Base-by-base conservation (phyloP, 176 grass and related monocot species). In the Otatea glauca region DNA sequence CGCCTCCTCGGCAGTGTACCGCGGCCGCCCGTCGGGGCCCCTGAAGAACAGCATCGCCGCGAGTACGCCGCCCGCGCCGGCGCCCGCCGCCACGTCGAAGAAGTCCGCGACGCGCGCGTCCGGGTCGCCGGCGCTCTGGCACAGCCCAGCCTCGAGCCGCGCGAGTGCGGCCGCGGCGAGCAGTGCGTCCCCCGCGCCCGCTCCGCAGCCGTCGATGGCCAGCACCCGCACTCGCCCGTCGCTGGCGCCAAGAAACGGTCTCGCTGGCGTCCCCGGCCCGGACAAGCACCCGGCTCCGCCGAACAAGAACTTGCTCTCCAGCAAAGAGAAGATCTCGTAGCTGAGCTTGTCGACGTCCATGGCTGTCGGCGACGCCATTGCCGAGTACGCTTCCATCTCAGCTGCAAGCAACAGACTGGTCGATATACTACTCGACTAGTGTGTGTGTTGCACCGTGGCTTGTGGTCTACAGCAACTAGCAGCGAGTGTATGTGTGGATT, bases 281-380 rank as follows among this genome's bases (percentile, higher is more conserved):
- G 87, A 81, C 8, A 81, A 41, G 61, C 56, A 65, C 7, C 79
- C 68, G 2, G 67, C 65, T n/a, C 35, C 76, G 54, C 89, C 90
- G 64, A 94, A 92, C 4, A 94, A 56, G 87, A 94, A 92, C 85
- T 86, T 92, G 85, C 74, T 92, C 85, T 94, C 92, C 9, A 94
- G 82, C 55, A 94, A 4, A 32, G 90, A 92, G 85, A 92, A 94
- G 68, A 92, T 94, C 78, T 90, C 88, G 79, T 90, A 84, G 90
- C 92, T 88, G 53, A 94, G 85, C 90, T 82, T 94, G 70, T 92
- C 87, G 20, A 76, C 50, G 60, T 44, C 74, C 80, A 80, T 67
- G 53, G 76, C 17, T 0, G 54, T 15, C 58, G 88, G 83, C 83
- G 88, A 82, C 35, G 47, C 73, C 65, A 86, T 88, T 56, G 82